These are phyloP conservation scores for Solanum aculeatissimum DNA, from an alignment of 305 asterid species.

Conservation along the genomic window DNA sequence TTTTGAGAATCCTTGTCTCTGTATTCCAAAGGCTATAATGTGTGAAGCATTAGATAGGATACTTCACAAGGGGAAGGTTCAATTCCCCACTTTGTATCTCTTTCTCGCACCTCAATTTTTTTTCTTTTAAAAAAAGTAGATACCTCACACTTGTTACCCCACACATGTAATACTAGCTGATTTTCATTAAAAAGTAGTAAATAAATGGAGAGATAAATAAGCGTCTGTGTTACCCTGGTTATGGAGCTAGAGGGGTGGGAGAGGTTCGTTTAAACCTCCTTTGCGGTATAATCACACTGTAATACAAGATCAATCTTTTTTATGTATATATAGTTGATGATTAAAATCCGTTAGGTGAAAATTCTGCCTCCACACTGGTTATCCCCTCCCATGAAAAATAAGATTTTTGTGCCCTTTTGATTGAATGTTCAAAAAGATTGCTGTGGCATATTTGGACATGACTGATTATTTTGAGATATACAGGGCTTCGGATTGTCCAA, in stretches of 20 bases:
- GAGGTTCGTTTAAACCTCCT: neutral
- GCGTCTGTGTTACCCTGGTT: neutral
- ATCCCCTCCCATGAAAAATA: neutral
- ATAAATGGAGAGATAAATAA: neutral
- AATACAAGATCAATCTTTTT: neutral
- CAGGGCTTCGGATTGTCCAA: slow-evolving; percentile 80
- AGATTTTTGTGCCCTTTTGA: neutral
- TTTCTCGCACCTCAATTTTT: too few relatives aligned
- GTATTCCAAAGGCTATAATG: neutral
- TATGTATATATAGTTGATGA: neutral
- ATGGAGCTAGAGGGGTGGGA: neutral
- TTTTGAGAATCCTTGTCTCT: neutral
- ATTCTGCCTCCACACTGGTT: neutral
- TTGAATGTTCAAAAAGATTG: neutral
- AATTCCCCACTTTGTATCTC: too few relatives aligned
- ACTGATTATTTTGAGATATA: slow-evolving; percentile 4
- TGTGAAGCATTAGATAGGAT: neutral
- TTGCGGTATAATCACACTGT: neutral
- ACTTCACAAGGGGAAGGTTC: too few relatives aligned
- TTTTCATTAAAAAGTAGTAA: neutral
- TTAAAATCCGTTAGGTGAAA: neutral
- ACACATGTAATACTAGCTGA: neutral
- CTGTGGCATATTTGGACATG: neutral
- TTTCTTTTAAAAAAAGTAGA: too few relatives aligned
- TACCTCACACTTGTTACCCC: neutral